Base-by-base conservation (phyloP, 106 monocot species). In the Dioscorea alata region DNA sequence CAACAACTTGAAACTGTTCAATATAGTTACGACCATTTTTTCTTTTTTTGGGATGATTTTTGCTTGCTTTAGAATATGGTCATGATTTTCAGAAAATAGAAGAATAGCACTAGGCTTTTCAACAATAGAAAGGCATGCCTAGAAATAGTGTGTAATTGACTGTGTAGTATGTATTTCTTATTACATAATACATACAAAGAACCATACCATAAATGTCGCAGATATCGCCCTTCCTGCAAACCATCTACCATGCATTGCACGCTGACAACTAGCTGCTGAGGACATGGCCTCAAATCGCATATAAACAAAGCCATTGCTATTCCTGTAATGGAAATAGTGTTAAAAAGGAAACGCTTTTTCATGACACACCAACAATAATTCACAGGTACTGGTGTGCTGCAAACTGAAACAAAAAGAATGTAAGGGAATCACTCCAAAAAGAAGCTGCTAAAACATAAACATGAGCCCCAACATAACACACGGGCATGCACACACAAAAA, bases 221-320 rank as follows among this genome's bases (percentile, higher is more conserved):
- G 79, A 70, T 62, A 86, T 72, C n/a, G 74, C 61, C 70, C 79
- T 79, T 50, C 86, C 63, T 15, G 86, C 86, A 64, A 76, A 86
- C 82, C 82, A 86, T 74, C 86, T 76, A 50, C 70, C 70, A 54
- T 82, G 79, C 79, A 86, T 79, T 49, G 86, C 73, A 2, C 68
- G 64, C 68, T 82, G 82, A 34, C 79, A 79, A 57, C 23, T 76
- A 32, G 50, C 48, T 16, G 86, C 86, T 49, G 82, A 69, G 13
- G 67, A 48, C 50, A 76, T 64, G 24, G 23, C 59, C 17, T 86
- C 82, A 65, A 86, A 86, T 52, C 70, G 75, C 33, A 86, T 52
- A 54, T 86, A 86, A 13, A 86, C 86, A 74, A 60, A 53, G 9
- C 86, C 86, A 63, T 14, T 62, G 68, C 79, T 86, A 24, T 76